Evolutionary conservation across 2,329 filamentous ascomycete genomes (phyloP).

Genomic region (Neopestalotiopsis rosae): DNA sequence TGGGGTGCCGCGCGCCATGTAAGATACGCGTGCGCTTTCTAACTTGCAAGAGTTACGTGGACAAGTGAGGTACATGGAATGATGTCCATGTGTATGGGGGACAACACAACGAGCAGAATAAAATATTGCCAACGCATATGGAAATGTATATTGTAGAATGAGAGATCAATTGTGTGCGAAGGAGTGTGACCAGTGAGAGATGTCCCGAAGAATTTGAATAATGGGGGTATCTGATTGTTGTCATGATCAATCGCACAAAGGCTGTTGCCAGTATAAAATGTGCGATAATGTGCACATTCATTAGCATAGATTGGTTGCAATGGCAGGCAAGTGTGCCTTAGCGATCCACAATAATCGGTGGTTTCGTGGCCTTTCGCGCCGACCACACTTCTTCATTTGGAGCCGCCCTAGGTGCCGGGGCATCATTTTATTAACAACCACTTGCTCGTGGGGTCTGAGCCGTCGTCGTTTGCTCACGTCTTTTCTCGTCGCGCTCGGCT

Average conservation of each 20-base stretch:
- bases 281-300: background rate
- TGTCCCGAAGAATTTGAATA: no score
- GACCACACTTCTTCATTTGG: slow-evolving; percentile 1
- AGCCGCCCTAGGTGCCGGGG: background rate
- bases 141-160: no score
- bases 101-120: no score
- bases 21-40: no score
- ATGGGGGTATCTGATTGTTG: no score
- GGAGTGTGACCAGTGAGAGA: no score
- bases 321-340: background rate
- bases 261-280: background rate
- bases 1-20: no score
- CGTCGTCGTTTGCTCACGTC: background rate
- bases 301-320: no score
- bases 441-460: background rate
- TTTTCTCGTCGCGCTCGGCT: background rate
- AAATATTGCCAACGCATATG: background rate
- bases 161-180: no score
- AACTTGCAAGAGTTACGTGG: background rate
- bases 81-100: background rate
- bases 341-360: slow-evolving; percentile 1
- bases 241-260: no score
- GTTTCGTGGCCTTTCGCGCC: slow-evolving; percentile 15
- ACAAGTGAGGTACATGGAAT: background rate
- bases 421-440: background rate